phyloP scores from a whole-genome alignment of 1,139 yeast genomes.

The Diutina siamensis region DNA sequence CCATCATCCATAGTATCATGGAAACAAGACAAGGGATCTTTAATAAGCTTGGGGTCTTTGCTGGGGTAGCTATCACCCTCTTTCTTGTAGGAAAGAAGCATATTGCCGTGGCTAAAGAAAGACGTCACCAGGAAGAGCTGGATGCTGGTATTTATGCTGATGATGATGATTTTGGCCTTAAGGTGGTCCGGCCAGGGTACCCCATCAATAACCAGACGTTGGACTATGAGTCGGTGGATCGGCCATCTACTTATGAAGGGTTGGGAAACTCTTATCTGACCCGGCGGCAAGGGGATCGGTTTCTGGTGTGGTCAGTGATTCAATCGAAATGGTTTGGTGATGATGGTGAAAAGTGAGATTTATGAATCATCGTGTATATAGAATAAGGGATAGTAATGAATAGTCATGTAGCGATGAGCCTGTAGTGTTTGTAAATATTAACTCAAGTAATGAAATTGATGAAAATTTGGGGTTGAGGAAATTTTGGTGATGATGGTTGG shows the following conservation, averaged over 20 bases:
- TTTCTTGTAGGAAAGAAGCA: conserved; percentile 26
- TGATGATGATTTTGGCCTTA: conserved; percentile 16
- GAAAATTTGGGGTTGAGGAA: too few relatives aligned
- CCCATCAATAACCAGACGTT: conserved; percentile 21
- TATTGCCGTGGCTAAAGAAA: conserved; percentile 25
- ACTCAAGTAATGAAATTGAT: too few relatives aligned
- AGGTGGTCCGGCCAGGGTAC: conserved; percentile 25
- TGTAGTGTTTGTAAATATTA: too few relatives aligned
- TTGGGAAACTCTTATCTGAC: neutral
- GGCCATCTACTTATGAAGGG: conserved; percentile 1
- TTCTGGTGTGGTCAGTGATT: conserved; percentile 24
- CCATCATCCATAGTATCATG: conserved; percentile 8
- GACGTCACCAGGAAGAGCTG: conserved; percentile 25
- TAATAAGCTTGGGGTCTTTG: conserved; percentile 25
- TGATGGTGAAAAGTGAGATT: conserved; percentile 3
- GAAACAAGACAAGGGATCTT: conserved; percentile 29
- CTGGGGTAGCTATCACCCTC: conserved; percentile 21
- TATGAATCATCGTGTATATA: too few relatives aligned
- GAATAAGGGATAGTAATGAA: too few relatives aligned
- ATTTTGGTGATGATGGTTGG: too few relatives aligned
- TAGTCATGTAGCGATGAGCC: too few relatives aligned
- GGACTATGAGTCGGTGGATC: conserved; percentile 12
- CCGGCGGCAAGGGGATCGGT: conserved; percentile 12
- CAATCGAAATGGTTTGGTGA: conserved; percentile 13
- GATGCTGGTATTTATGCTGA: conserved; percentile 27